Base-by-base conservation (phyloP, 2,329 filamentous ascomycete species). In the Exophiala oligosperma region DNA sequence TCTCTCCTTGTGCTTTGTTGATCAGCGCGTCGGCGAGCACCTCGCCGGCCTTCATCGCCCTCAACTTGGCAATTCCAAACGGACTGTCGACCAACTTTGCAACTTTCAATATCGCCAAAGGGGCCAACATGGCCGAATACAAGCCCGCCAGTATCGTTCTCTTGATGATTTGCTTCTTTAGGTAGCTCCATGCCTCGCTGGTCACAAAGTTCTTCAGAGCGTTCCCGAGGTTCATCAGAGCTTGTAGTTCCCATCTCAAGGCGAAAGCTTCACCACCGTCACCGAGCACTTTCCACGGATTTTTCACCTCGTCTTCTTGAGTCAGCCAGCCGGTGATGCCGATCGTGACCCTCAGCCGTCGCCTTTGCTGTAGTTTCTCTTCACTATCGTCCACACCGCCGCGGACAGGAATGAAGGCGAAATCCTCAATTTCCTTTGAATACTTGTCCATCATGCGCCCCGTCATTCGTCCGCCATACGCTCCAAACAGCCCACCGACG, bases 391-490 rank as follows among this genome's bases (percentile, higher is more conserved):
- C 69, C 24, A 49, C 49, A 5, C 23, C 40, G 21, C 52, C 54
- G 3, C 51, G 44, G 7, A 93, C 76, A 0, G 89, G 88, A 4
- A 93, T 71, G 66, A 95, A 87, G 0, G 83, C 89, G 70, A 94
- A 92, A 67, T 95, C 90, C 64, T 87, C 84, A 12, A 95, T 85
- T 62, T 93, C 89, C 67, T 85, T 85, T 11, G 86, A 81, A 68
- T 91, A 93, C 7, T 85, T 79, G 64, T 93, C 89, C 78, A 94
- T 87, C 76, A 89, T 88, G 73, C 91, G 86, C 54, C 84, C 83
- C 0, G 87, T 87, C 77, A 92, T 90, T 35, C 86, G 83, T 1
- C 85, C 84, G 47, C 87, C 87, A 69, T 92, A 93, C 37, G 92
- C 88, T 7, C 91, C 91, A 67, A 96, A 94, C 47, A 95, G 75